phyloP scores from a whole-genome alignment of 345 rosid species.

The Jatropha curcas region DNA sequence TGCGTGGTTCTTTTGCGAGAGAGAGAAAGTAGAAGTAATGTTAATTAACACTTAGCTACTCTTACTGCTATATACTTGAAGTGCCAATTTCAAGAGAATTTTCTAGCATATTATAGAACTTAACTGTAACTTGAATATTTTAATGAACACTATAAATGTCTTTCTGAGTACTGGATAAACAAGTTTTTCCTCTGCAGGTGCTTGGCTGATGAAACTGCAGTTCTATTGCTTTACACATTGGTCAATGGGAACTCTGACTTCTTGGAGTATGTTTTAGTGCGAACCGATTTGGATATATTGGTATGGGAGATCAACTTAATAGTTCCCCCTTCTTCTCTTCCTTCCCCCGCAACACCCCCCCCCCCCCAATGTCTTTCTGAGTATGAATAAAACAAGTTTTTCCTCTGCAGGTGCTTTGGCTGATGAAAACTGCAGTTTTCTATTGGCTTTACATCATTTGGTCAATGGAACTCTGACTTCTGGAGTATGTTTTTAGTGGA shows the following conservation, averaged over 20 bases:
- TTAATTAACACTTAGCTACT: background rate
- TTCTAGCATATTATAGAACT: background rate
- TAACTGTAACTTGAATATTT: background rate
- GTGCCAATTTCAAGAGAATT: background rate
- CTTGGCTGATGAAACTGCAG: constrained; percentile 90
- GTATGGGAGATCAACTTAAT: constrained; percentile 45
- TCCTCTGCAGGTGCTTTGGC: too few relatives aligned
- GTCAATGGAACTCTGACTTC: too few relatives aligned
- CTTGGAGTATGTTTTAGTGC: constrained; percentile 93
- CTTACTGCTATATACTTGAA: background rate
- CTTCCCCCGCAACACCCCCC: too few relatives aligned
- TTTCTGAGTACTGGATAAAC: constrained; percentile 15
- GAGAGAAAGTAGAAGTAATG: background rate
- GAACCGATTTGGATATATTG: constrained; percentile 95
- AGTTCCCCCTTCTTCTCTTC: background rate
- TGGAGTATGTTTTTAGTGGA: too few relatives aligned
- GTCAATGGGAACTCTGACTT: constrained; percentile 89
- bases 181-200: constrained; percentile 53
- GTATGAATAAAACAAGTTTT: too few relatives aligned
- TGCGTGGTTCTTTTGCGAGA: background rate
- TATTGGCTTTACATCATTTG: too few relatives aligned
- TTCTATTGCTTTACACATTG: constrained; percentile 83
- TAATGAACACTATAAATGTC: background rate
- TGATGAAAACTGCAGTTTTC: too few relatives aligned
- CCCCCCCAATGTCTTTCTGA: too few relatives aligned